Evolutionary conservation across 2,329 filamentous ascomycete genomes (phyloP).

Genomic region (Pseudopithomyces chartarum): DNA sequence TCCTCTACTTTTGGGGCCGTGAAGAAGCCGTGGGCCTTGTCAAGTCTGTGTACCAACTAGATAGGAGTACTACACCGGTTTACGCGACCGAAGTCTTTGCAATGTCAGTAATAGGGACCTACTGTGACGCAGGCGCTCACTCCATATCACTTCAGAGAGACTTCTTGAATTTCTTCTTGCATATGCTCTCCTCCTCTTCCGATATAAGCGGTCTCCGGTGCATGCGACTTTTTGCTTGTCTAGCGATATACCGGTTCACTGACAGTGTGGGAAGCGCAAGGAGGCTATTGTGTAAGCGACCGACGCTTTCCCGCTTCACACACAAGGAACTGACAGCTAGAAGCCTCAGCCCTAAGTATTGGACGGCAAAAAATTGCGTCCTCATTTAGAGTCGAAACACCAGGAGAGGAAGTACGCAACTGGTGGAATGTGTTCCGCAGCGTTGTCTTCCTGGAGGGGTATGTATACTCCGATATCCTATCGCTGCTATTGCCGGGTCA

Average conservation of each 20-base stretch:
- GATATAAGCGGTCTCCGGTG: neutral
- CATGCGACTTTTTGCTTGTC: constrained; percentile 13
- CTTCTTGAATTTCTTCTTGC: constrained; percentile 6
- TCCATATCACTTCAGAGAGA: neutral
- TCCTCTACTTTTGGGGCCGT: constrained; percentile 11
- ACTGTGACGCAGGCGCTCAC: constrained; percentile 5
- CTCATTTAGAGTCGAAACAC: neutral
- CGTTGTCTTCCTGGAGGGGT: constrained; percentile 12
- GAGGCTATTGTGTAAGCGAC: constrained; percentile 8
- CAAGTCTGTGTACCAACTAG: constrained; percentile 10
- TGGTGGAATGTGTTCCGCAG: constrained; percentile 11
- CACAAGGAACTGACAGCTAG: constrained; percentile 1
- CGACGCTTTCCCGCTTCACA: neutral
- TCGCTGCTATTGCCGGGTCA: neutral
- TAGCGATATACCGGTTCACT: constrained; percentile 11
- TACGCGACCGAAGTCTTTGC: constrained; percentile 11
- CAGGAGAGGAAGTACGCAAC: constrained; percentile 1
- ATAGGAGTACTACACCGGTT: neutral
- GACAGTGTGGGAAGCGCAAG: constrained; percentile 8
- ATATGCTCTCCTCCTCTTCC: constrained; percentile 3
- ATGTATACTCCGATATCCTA: neutral
- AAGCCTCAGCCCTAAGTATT: constrained; percentile 6
- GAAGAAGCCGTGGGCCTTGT: constrained; percentile 9
- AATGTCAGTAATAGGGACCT: constrained; percentile 14
- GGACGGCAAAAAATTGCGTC: constrained; percentile 4